Base-by-base conservation (phyloP, 2,329 filamentous ascomycete genomes). In the Cadophora gregata region DNA sequence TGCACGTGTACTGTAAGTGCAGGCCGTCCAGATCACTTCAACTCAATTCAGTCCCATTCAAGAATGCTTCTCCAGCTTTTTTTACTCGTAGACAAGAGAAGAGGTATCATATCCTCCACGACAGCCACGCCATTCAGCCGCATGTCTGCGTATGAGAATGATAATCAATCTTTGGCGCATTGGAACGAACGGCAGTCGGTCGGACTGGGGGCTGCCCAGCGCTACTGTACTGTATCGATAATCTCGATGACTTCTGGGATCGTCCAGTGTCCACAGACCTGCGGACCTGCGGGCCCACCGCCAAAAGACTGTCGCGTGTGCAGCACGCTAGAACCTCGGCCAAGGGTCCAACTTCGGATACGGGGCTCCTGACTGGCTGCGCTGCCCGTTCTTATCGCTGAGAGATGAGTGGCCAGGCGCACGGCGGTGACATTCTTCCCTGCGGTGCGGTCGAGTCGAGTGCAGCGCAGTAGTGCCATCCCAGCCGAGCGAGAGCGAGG, bases 271-370 rank as follows among this genome's bases (percentile, higher is more conserved):
- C 14, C 12, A 21, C 51, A 21, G 24, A 19, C 10, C 42, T 21
- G 42, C n/a, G 5, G 14, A 16, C 19, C n/a, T n/a, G 42, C 42
- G 42, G 31, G 31, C 58, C 58, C 59, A 25, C 59, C 45, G 12
- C 36, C 19, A 55, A 24, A 55, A 31, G 10, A 50, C 58, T 69
- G 69, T 69, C 67, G 65, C 68, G 67, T 69, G 70, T 64, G 63
- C 66, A 61, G 33, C 62, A 45, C 53, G 61, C 62, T 62, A 67
- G 42, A n/a, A 25, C 14, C 25, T 48, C 51, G 47, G 42, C 47
- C 51, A 48, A 42, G 59, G 51, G 47, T 61, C n/a, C 42, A 47
- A 47, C 42, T 9, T 5, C n/a, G 42, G 42, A n/a, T 21, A 8
- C 19, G 19, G 33, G 59, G 51, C 29, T 55, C 12, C 16, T 64